Percentiles rank a stretch among this genome's conserved stretches.
These are phyloP conservation scores for Pneumocystis oryctolagi DNA, from an alignment of 1,139 yeast species.

Conservation along the genomic window DNA sequence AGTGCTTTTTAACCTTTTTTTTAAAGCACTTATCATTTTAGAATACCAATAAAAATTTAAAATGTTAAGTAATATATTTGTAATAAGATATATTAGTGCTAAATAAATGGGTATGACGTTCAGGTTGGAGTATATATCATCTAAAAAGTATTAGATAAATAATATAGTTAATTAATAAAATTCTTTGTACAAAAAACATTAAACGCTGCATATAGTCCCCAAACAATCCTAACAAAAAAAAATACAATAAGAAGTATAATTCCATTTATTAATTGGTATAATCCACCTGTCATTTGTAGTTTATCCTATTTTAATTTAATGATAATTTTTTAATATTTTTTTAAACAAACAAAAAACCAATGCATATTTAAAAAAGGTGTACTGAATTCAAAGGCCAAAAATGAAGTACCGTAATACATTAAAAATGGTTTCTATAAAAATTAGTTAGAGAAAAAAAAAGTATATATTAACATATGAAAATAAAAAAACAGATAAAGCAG, in stretches of 20 bases:
- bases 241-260: constrained; percentile 51
- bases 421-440: constrained; percentile 41
- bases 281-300: constrained; percentile 10
- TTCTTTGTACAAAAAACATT: constrained; percentile 19
- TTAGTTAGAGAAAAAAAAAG: constrained; percentile 5
- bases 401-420: constrained; percentile 69
- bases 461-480: constrained; percentile 29
- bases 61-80: background rate
- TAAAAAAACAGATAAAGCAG: constrained; percentile 61
- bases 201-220: constrained; percentile 71
- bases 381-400: constrained; percentile 73
- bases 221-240: constrained; percentile 61
- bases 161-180: background rate
- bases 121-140: background rate
- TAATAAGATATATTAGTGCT: background rate
- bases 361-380: constrained; percentile 87
- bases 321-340: background rate
- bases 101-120: background rate
- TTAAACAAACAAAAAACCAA: constrained; percentile 48
- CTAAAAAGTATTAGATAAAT: background rate
- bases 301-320: constrained; percentile 9
- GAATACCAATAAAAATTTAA: background rate
- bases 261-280: constrained; percentile 50
- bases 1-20: background rate
- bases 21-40: background rate